Conservation (phyloP, 768 basidiomycete genomes). For the Suillus paluster region DNA sequence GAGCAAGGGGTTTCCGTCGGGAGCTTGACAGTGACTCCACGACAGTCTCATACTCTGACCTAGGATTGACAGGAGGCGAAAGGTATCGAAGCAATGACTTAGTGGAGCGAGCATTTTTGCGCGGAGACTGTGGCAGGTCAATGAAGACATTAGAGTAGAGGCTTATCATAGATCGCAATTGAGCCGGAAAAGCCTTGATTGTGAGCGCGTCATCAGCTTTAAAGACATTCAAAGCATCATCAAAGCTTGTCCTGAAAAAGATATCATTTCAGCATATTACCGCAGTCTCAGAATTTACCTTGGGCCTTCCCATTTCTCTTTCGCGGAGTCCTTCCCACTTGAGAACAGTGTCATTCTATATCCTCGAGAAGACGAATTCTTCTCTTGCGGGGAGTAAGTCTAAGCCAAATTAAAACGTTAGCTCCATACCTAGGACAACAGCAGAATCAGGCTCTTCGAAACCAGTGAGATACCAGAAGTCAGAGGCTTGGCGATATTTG, state of each 20-base stretch:
- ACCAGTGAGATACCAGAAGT: slow-evolving; percentile 96
- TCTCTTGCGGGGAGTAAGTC: slow-evolving; percentile 51
- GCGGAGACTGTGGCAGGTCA: slow-evolving; percentile 49
- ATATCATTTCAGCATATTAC: slow-evolving; percentile 9
- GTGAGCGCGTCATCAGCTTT: slow-evolving; percentile 74
- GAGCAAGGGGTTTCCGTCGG: slow-evolving; percentile 57
- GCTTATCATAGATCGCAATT: slow-evolving; percentile 59
- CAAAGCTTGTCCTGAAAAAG: slow-evolving; percentile 61
- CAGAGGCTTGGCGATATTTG: slow-evolving; percentile 90
- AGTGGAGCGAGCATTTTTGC: slow-evolving; percentile 35
- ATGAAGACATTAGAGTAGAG: slow-evolving; percentile 55
- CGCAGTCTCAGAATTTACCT: slow-evolving; percentile 38
- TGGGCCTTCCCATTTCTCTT: slow-evolving; percentile 94
- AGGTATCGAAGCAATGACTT: slow-evolving; percentile 64
- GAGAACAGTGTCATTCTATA: slow-evolving; percentile 90
- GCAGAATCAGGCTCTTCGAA: slow-evolving; percentile 94
- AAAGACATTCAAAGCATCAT: slow-evolving; percentile 70
- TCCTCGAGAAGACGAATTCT: slow-evolving; percentile 68
- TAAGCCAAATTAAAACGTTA: background rate
- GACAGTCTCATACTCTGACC: slow-evolving; percentile 56
- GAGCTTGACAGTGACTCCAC: slow-evolving; percentile 55
- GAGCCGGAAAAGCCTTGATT: slow-evolving; percentile 56
- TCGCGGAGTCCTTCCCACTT: slow-evolving; percentile 68
- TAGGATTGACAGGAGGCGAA: slow-evolving; percentile 26
- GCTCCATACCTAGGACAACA: slow-evolving; percentile 70